Evolutionary conservation across 1,139 yeast species (phyloP), one percentile per base, ranked within the genome.

Genomic region (Zygoascus sp.): DNA sequence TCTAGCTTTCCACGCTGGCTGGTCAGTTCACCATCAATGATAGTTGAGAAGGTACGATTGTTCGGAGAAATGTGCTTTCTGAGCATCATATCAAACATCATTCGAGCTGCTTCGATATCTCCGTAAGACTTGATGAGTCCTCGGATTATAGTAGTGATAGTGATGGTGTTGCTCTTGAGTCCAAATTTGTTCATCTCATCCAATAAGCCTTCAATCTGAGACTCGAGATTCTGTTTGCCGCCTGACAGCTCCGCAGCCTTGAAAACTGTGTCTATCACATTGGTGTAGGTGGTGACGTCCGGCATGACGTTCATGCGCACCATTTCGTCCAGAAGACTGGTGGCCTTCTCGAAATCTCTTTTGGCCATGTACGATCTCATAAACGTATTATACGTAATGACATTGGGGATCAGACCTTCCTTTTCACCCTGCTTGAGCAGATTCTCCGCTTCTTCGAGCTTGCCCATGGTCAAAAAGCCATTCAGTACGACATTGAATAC

Each of bases 231-330:
- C 8, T 69, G 66, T 32, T 72, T 63, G 3, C 82, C 76, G n/a
- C 66, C 62, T 46, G 69, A 61, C 10, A 81, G 79, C 46, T 65
- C 71, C 8, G 68, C 65, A 16, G 42, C 54, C 60, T 77, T 80
- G 66, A 82, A 73, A 55, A 76, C 71, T 46, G 74, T 65, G 58
- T 82, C 81, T 47, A 83, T 72, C 28, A 83, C 66, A 34, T 76
- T 75, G n/a, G 90, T 76, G 62, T 79, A 79, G 1, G 92, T 82
- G 13, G 79, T 80, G 44, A 79, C 72, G 59, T 81, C 87, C 23
- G 83, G 85, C 30, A 70, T 61, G 32, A 82, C 66, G n/a, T 70
- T 65, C 32, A 69, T 49, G 7, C 56, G 51, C 4, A 54, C 49
- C 67, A 76, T 65, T 25, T 62, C 55, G n/a, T 62, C 63, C 16